Evolutionary conservation across 2,329 filamentous ascomycete genomes (phyloP).

Genomic region (Plenodomus tracheiphilus): DNA sequence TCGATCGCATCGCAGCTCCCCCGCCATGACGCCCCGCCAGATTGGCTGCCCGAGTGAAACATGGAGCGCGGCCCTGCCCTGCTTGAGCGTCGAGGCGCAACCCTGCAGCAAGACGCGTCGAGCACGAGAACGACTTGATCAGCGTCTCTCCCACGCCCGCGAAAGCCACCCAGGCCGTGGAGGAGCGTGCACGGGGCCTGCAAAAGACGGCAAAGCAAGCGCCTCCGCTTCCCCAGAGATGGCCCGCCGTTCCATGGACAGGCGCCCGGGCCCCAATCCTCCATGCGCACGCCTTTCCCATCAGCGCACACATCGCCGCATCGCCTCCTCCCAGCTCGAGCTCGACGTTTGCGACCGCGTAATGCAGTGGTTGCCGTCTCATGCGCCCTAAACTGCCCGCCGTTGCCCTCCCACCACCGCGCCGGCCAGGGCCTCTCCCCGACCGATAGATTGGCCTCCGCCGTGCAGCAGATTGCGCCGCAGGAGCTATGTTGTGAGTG

Average conservation of each 20-base stretch:
- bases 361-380: too few species aligned
- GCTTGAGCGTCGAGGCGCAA: too few species aligned
- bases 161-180: neutral
- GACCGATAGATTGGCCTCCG: slow-evolving; percentile 18
- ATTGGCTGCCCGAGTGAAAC: slow-evolving; percentile 4
- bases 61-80: neutral
- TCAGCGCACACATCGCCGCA: neutral
- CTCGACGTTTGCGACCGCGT: too few species aligned
- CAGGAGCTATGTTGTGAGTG: slow-evolving; percentile 44
- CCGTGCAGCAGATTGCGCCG: slow-evolving; percentile 27
- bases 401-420: slow-evolving; percentile 17
- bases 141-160: too few species aligned
- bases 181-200: neutral
- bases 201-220: neutral
- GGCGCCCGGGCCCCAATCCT: neutral
- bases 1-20: slow-evolving; percentile 7
- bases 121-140: too few species aligned
- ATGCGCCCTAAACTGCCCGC: slow-evolving; percentile 9
- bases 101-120: too few species aligned
- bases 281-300: neutral
- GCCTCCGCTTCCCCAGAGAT: slow-evolving; percentile 15
- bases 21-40: slow-evolving; percentile 7
- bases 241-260: slow-evolving; percentile 5
- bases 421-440: slow-evolving; percentile 10
- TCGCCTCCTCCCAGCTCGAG: too few species aligned